Evolutionary conservation across 148 eudicot genomes (phyloP).

Genomic region (Chenopodium album): DNA sequence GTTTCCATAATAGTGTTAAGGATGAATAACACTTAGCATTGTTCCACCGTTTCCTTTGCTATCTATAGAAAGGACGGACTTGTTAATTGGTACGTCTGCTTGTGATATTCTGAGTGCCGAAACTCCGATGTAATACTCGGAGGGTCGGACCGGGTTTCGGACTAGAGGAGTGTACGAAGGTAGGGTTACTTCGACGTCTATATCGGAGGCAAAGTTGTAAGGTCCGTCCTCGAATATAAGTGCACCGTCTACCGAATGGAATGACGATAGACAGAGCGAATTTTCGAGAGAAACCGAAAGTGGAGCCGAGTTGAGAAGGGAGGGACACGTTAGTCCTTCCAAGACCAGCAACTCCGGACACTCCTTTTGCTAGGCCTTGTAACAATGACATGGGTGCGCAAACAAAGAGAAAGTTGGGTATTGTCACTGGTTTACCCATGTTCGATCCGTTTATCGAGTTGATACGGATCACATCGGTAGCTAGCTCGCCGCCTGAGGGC

Average conservation of each 20-base stretch:
- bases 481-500: constrained; percentile 25
- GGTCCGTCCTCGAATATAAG: constrained; percentile 32
- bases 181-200: constrained; percentile 22
- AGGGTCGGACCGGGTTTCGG: neutral
- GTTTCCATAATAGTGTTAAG: constrained; percentile 44
- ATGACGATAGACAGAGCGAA: constrained; percentile 37
- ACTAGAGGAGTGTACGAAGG: constrained; percentile 56
- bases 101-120: constrained; percentile 32
- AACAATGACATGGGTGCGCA: constrained; percentile 28
- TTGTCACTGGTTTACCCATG: constrained; percentile 27
- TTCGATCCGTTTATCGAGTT: constrained; percentile 41
- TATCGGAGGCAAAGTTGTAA: neutral
- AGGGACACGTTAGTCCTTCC: constrained; percentile 38
- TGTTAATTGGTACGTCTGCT: constrained; percentile 20
- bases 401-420: constrained; percentile 31
- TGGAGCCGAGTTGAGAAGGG: constrained; percentile 33
- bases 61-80: constrained; percentile 30
- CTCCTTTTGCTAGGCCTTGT: constrained; percentile 36
- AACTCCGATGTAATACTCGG: constrained; percentile 28
- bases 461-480: constrained; percentile 31
- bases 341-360: constrained; percentile 46
- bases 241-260: constrained; percentile 18
- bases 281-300: constrained; percentile 29
- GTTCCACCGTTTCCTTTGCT: constrained; percentile 38
- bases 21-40: constrained; percentile 41